A percentile compares a stretch with the other conserved stretches of the same genome.
These are phyloP conservation scores for Vicia villosa DNA, from an alignment of 306 rosid species.

Conservation along the genomic window DNA sequence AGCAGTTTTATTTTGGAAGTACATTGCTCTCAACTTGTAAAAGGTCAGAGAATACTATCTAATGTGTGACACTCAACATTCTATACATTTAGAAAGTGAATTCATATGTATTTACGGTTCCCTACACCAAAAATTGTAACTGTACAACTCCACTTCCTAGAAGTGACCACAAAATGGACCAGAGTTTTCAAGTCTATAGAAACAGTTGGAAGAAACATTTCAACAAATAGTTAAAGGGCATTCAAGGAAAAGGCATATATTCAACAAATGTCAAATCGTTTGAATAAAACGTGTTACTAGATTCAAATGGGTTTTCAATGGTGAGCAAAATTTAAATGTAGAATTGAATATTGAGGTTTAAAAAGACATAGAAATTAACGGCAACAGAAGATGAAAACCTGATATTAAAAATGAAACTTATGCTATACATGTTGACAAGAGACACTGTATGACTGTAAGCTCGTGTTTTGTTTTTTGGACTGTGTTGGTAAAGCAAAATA, in stretches of 20 bases:
- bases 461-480: no score
- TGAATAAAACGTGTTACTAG: neutral
- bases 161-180: neutral
- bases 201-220: constrained; percentile 16
- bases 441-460: no score
- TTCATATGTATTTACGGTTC: neutral
- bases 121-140: no score
- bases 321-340: neutral
- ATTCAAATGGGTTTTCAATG: neutral
- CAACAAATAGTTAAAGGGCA: constrained; percentile 35
- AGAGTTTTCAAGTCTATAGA: neutral
- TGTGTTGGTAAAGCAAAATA: no score
- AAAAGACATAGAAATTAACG: neutral
- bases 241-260: neutral
- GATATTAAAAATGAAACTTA: no score
- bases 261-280: neutral
- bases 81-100: no score
- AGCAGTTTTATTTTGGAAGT: neutral
- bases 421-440: no score
- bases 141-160: no score
- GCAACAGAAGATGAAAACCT: no score
- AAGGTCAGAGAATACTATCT: neutral
- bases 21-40: neutral
- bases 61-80: neutral
- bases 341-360: constrained; percentile 3